Evolutionary conservation across 805 yeast species (phyloP), one percentile per base, ranked within the genome.

Genomic region (Kodamaea lidongshanica): DNA sequence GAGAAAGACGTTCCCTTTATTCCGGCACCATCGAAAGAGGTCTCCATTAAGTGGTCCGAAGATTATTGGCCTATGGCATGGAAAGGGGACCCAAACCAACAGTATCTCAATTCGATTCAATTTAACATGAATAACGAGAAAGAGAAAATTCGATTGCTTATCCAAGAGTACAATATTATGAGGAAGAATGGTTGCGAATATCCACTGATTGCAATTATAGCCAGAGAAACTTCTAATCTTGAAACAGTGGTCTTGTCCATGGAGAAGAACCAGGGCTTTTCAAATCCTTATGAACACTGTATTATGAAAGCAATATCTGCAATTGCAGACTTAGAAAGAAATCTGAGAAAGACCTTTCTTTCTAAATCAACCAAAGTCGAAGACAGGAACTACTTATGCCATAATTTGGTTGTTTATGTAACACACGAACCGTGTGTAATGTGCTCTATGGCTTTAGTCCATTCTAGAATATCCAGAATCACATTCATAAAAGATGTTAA

Each of bases 391-490:
- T 92, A 92, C 48, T 65, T 92, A 3, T 88, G 97, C 49, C 70
- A 79, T 19, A 72, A 78, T 32, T 68, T 76, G 41, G 77, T 83
- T 38, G 86, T 92, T 0, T 86, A 82, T 48, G 82, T 94, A 1
- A 81, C 95, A 0, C 95, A 87, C 50, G 98, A 92, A 53, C 98
- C 98, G 0, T 92, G 98, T 47, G 73, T 85, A 0, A 92, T 89
- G 96, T 92, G 98, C 48, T 61, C 84, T 5, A 92, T 92, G 98
- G 97, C 97, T 0, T 62, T 92, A 23, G 78, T 88, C 7, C 98
- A 92, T 51, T 89, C 97, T 1, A 65, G 98, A 28, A 70, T 92
- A 0, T 69, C 75, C 10, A 64, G 86, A 30, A 58, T 89, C 19
- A 58, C 83, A 1, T 89, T 77, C 54, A 41, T 82, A 11, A 57